Evolutionary conservation across 2,329 filamentous ascomycete species (phyloP), one percentile per base, ranked within the genome.

Genomic region (Neurospora sp.): DNA sequence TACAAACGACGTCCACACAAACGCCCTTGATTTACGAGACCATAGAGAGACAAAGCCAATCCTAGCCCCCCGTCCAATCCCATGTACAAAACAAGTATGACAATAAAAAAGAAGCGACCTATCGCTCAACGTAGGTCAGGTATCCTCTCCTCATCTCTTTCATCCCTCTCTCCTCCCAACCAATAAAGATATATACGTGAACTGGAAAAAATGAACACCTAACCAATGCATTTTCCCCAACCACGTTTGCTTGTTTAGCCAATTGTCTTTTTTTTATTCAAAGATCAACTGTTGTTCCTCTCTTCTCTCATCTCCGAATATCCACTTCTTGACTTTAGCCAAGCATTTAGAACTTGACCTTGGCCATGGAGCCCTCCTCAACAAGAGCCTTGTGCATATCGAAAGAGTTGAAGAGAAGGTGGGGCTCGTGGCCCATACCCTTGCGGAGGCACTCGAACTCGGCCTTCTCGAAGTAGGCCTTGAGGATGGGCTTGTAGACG

Each of bases 391-490:
- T 90, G 82, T 97, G 93, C 89, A 97, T 92, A 80, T 96, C 92
- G 79, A 97, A 97, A 66, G 86, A 85, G 81, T 96, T 91, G 86
- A 89, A 96, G 73, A 97, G 83, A 78, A 96, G 82, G 80, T 97
- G 93, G 36, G 93, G 93, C 85, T 97, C 91, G 80, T 97, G 93
- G 23, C 92, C 92, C 92, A 90, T 92, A 23, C 92, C 93, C 86
- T 93, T 95, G 80, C 85, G 87, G 79, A 96, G 81, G 79, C 92
- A 96, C 82, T 96, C 92, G 76, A 86, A 92, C 82, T 97, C 93
- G 43, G 93, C 93, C 80, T 91, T 91, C 74, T 94, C 89, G 73
- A 94, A 90, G 83, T 97, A 97, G 77, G 92, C 91, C 78, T 86
- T 84, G 67, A 97, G 84, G 76, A 97, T 96, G 8, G 92, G 91